These are phyloP conservation scores for Candida rishiriensis DNA, from an alignment of 805 yeast genomes.

Conservation along the genomic window DNA sequence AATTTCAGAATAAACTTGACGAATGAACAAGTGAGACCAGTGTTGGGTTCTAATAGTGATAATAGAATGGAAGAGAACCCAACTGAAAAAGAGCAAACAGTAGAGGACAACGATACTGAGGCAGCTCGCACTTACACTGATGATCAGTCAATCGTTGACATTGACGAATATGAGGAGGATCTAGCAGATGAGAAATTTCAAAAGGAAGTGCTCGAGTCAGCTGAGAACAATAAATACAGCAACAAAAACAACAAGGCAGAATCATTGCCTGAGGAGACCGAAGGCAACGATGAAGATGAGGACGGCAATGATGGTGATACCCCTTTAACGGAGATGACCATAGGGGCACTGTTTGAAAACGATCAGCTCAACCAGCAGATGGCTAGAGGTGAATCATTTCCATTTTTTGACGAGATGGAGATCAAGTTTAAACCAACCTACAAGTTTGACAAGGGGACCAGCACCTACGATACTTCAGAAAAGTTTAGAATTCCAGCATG, in stretches of 20 bases:
- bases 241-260: neutral
- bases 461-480: conserved; percentile 80
- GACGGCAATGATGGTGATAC: conserved; percentile 35
- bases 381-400: conserved; percentile 71
- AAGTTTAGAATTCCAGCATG: conserved; percentile 94
- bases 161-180: neutral
- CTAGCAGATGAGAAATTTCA: neutral
- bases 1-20: conserved; percentile 76
- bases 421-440: conserved; percentile 88
- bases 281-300: conserved; percentile 33
- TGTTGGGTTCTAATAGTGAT: conserved; percentile 11
- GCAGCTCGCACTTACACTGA: neutral
- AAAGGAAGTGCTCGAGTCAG: neutral
- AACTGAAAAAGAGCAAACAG: conserved; percentile 9
- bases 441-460: conserved; percentile 86
- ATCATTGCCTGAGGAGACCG: neutral
- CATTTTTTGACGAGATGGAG: conserved; percentile 76
- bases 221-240: neutral
- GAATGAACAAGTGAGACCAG: conserved; percentile 60
- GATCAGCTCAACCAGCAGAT: conserved; percentile 83
- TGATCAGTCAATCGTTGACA: neutral
- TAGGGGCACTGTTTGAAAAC: conserved; percentile 44
- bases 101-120: neutral
- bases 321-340: neutral
- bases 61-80: neutral